phyloP scores from a whole-genome alignment of 345 rosid species.

The Draba incana region DNA sequence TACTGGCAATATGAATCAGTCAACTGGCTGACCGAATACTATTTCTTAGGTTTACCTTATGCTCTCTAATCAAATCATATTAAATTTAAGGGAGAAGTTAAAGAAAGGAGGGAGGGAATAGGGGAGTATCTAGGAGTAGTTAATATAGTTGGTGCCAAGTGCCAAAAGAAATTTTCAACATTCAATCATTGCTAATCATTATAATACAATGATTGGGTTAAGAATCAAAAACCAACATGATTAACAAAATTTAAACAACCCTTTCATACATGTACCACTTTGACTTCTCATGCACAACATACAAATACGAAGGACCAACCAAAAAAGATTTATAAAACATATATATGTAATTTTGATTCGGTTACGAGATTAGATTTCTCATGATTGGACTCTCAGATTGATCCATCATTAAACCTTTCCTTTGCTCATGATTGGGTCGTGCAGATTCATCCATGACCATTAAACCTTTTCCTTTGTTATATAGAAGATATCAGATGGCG shows the following conservation, averaged over 20 bases:
- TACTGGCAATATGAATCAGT: neutral
- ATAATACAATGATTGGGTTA: constrained; percentile 38
- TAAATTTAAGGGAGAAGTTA: neutral
- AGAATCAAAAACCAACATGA: constrained; percentile 27
- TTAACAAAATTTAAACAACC: constrained; percentile 27
- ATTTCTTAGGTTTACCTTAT: constrained; percentile 15
- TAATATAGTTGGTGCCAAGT: constrained; percentile 40
- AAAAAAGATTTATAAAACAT: constrained; percentile 2
- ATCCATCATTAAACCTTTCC: constrained; percentile 14
- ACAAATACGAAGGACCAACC: constrained; percentile 23
- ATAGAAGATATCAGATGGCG: constrained; percentile 17
- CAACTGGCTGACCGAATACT: neutral
- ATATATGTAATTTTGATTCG: constrained; percentile 25
- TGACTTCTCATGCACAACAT: constrained; percentile 34
- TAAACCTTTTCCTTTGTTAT: constrained; percentile 4
- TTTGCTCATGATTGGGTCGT: constrained; percentile 18
- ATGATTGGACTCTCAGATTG: constrained; percentile 29
- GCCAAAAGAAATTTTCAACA: constrained; percentile 33
- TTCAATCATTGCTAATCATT: constrained; percentile 44
- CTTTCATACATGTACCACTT: constrained; percentile 24
- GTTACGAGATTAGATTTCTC: constrained; percentile 33
- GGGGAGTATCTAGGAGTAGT: constrained; percentile 10
- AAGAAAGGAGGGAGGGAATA: constrained; percentile 15
- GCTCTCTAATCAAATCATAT: constrained; percentile 16
- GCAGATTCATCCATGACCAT: constrained; percentile 24